These are phyloP conservation scores for Globisporangium emineosum DNA, from an alignment of 352 stramenopile species.

Conservation along the genomic window DNA sequence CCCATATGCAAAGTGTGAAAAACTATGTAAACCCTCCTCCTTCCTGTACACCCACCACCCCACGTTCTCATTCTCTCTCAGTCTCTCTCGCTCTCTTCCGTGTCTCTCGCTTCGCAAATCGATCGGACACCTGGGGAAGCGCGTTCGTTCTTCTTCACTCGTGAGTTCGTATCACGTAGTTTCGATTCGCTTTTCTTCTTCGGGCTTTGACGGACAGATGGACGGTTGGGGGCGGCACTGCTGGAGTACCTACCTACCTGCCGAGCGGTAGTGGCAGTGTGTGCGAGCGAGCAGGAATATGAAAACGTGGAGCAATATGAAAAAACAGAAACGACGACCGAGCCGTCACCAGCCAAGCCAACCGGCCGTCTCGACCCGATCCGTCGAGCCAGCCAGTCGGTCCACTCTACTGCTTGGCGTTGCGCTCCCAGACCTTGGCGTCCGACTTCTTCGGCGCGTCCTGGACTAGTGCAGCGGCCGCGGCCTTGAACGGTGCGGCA, in stretches of 20 bases:
- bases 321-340: constrained; percentile 1
- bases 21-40: neutral
- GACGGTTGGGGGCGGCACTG: too few relatives aligned
- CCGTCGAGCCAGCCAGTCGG: neutral
- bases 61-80: too few relatives aligned
- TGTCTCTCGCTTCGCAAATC: too few relatives aligned
- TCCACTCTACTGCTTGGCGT: constrained; percentile 4
- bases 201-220: neutral
- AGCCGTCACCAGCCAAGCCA: neutral
- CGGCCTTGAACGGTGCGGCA: constrained; percentile 29
- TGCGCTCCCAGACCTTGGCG: constrained; percentile 21
- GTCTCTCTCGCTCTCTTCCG: neutral
- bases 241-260: too few relatives aligned
- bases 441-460: constrained; percentile 26
- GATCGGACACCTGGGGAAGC: too few relatives aligned
- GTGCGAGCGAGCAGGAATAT: neutral
- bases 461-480: constrained; percentile 10
- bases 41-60: neutral
- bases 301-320: neutral
- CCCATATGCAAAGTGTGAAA: neutral
- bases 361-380: neutral
- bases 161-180: too few relatives aligned
- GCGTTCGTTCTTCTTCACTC: neutral
- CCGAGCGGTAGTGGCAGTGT: neutral
- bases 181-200: neutral